Percentiles rank a stretch among this genome's conserved stretches.
phyloP scores from a whole-genome alignment of 352 stramenopile species.

The Pythium oligandrum region DNA sequence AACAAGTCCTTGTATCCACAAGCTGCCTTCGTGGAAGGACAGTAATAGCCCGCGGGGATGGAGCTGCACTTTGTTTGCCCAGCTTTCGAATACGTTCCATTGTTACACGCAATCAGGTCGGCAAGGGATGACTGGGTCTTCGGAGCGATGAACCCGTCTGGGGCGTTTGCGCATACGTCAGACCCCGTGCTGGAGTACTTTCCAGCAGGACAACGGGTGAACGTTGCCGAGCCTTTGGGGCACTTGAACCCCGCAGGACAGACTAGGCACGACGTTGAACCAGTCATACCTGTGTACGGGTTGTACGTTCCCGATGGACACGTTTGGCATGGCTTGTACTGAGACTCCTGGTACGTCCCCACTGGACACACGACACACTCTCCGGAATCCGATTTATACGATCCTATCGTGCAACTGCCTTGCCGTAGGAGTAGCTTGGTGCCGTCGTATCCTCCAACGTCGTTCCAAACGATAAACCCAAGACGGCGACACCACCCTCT shows the following conservation, averaged over 20 bases:
- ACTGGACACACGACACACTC: slow-evolving; percentile 32
- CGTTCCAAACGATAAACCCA: slow-evolving; percentile 49
- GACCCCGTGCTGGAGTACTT: slow-evolving; percentile 31
- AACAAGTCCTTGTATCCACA: slow-evolving; percentile 36
- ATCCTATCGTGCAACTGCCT: slow-evolving; percentile 30
- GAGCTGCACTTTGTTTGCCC: slow-evolving; percentile 36
- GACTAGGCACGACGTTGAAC: slow-evolving; percentile 22
- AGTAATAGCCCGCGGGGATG: slow-evolving; percentile 43
- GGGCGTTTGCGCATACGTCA: slow-evolving; percentile 27
- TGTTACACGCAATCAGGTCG: slow-evolving; percentile 34
- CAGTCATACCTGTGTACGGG: slow-evolving; percentile 19
- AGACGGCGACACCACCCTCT: slow-evolving; percentile 42
- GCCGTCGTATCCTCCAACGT: slow-evolving; percentile 40
- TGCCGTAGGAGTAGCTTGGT: slow-evolving; percentile 43
- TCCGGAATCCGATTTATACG: slow-evolving; percentile 8
- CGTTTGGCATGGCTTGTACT: slow-evolving; percentile 22
- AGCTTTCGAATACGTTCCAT: slow-evolving; percentile 50
- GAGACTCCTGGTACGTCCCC: slow-evolving; percentile 31
- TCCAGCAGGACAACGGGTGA: slow-evolving; percentile 27
- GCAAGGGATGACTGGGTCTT: slow-evolving; percentile 22
- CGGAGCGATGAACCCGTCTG: slow-evolving; percentile 32
- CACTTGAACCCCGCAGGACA: slow-evolving; percentile 50
- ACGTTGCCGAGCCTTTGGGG: slow-evolving; percentile 10
- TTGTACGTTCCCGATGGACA: slow-evolving; percentile 49
- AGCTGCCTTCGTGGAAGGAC: slow-evolving; percentile 10